phyloP scores from a whole-genome alignment of 2,329 filamentous ascomycete genomes.

The Nigrograna mackinnonii region DNA sequence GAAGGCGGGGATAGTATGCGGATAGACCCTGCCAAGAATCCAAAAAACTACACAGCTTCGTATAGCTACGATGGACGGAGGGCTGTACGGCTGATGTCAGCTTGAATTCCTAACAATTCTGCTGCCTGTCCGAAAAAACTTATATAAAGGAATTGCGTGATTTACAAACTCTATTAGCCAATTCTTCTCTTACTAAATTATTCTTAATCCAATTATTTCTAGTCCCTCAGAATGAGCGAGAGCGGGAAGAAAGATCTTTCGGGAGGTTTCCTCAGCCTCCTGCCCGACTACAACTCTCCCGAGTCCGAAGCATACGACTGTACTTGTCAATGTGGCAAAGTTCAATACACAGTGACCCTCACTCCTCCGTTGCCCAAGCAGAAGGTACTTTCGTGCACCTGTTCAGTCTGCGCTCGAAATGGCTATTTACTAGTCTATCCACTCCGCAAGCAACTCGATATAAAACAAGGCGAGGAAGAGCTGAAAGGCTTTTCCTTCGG shows the following conservation, averaged over 20 bases:
- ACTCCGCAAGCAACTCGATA: conserved; percentile 18
- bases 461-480: conserved; percentile 27
- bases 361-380: conserved; percentile 53
- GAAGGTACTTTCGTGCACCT: conserved; percentile 55
- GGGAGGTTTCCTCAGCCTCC: neutral
- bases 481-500: conserved; percentile 30
- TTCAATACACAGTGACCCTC: conserved; percentile 53
- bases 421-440: conserved; percentile 55
- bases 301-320: conserved; percentile 48
- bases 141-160: too few relatives aligned
- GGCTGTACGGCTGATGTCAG: too few relatives aligned
- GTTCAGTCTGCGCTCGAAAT: conserved; percentile 55
- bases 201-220: too few relatives aligned
- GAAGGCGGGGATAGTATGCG: too few relatives aligned
- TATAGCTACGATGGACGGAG: too few relatives aligned
- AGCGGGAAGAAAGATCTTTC: conserved; percentile 7
- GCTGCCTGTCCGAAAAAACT: too few relatives aligned
- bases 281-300: conserved; percentile 18
- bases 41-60: too few relatives aligned
- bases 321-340: conserved; percentile 58
- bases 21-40: too few relatives aligned
- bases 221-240: conserved; percentile 9
- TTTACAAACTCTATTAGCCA: too few relatives aligned
- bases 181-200: too few relatives aligned
- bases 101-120: too few relatives aligned